Percentiles rank a stretch among this genome's conserved stretches.
phyloP scores from a whole-genome alignment of 352 stramenopile species.

The Phytophthora kernoviae region DNA sequence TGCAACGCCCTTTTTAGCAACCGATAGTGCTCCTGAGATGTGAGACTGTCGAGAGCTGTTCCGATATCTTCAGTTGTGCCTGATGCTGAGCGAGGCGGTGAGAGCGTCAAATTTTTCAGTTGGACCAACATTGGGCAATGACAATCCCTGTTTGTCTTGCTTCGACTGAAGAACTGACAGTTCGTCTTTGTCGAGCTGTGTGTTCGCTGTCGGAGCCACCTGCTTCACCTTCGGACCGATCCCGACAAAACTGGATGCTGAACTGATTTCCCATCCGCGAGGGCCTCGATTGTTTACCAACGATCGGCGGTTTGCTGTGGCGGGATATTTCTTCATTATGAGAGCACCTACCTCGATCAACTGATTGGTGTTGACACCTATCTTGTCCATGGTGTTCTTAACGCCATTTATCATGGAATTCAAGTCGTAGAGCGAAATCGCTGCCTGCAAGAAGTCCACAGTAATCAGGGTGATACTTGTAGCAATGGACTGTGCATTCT shows the following conservation, averaged over 20 bases:
- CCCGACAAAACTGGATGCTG: not conserved
- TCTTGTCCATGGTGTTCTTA: constrained; percentile 9
- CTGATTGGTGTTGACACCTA: constrained; percentile 1
- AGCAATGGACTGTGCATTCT: constrained; percentile 17
- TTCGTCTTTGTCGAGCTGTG: not conserved
- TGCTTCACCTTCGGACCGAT: constrained; percentile 15
- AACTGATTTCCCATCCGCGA: not conserved
- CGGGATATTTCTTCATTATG: constrained; percentile 1
- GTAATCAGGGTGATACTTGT: constrained; percentile 25
- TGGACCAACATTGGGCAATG: no score
- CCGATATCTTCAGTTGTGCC: not conserved
- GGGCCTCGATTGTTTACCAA: not conserved
- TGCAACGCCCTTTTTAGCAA: constrained; percentile 20
- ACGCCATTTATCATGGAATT: constrained; percentile 17
- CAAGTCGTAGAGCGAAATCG: constrained; percentile 20
- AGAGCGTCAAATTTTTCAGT: not conserved
- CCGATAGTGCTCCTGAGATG: constrained; percentile 5
- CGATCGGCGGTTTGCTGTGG: not conserved
- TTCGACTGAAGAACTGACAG: not conserved
- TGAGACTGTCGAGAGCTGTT: not conserved
- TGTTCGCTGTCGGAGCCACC: constrained; percentile 17
- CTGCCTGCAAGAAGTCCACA: constrained; percentile 21
- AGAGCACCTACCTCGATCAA: constrained; percentile 13
- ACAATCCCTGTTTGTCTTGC: no score
- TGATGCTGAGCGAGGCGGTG: not conserved